These are phyloP conservation scores for Begonia peltatifolia DNA, from an alignment of 306 rosid genomes.

Conservation along the genomic window DNA sequence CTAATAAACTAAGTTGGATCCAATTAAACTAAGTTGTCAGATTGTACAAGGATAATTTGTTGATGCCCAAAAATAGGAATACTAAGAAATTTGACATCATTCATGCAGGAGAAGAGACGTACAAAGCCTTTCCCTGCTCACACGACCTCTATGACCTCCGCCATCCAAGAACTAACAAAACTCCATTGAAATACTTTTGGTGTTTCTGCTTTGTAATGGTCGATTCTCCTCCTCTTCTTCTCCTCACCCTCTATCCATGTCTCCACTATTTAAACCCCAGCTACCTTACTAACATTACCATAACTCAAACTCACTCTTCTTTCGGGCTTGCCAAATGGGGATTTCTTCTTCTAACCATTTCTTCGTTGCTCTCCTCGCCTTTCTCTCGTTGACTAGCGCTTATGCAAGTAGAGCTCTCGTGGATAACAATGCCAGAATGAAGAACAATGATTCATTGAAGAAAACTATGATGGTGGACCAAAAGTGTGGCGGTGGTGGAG, in stretches of 20 bases:
- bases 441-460: not conserved
- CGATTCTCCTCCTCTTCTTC: not conserved
- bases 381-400: not conserved
- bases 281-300: not conserved
- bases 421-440: not conserved
- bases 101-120: not conserved
- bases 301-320: not conserved
- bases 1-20: no score
- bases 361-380: not conserved
- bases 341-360: not conserved
- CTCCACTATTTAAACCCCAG: not conserved
- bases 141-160: not conserved
- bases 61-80: no score
- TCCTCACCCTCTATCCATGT: not conserved
- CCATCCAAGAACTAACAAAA: not conserved
- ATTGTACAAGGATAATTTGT: no score
- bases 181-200: not conserved
- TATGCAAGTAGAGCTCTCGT: not conserved
- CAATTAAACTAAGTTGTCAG: no score
- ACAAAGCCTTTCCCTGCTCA: not conserved
- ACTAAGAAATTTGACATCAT: no score
- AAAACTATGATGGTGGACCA: no score
- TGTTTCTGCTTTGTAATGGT: no score
- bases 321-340: no score
- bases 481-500: no score